Evolutionary conservation across 2,329 filamentous ascomycete species (phyloP).

Genomic region (Hymenoscyphus infarciens): DNA sequence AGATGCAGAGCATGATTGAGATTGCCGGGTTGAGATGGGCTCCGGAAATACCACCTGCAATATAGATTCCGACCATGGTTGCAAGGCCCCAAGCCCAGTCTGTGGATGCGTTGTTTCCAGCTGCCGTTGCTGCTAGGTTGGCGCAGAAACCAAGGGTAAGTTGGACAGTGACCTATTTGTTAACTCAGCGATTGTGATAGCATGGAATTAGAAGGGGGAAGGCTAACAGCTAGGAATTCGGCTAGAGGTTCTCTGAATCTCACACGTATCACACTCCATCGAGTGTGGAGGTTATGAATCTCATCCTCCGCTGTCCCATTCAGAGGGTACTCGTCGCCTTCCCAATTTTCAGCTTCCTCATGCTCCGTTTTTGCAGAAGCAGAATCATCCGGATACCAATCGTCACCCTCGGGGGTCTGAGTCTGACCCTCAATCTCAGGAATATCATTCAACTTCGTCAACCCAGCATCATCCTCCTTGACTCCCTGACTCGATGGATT

Average conservation of each 20-base stretch:
- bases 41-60: conserved; percentile 46
- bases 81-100: conserved; percentile 51
- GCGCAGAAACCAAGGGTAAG: conserved; percentile 46
- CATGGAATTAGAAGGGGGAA: not conserved
- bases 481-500: conserved; percentile 3
- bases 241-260: conserved; percentile 49
- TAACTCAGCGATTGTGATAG: conserved; percentile 1
- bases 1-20: conserved; percentile 45
- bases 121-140: conserved; percentile 39
- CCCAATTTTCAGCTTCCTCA: conserved; percentile 18
- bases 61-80: conserved; percentile 48
- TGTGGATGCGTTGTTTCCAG: conserved; percentile 43
- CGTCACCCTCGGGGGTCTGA: conserved; percentile 1
- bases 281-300: conserved; percentile 30
- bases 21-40: conserved; percentile 45
- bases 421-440: not conserved
- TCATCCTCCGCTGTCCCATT: conserved; percentile 23
- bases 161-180: conserved; percentile 31
- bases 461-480: conserved; percentile 5
- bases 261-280: conserved; percentile 45
- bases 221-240: conserved; percentile 47
- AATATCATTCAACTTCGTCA: conserved; percentile 5
- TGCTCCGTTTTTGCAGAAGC: conserved; percentile 23
- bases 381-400: conserved; percentile 23
- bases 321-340: conserved; percentile 22